Evolutionary conservation across 2,329 filamentous ascomycete genomes (phyloP), one percentile per base, ranked within the genome.

Genomic region (Ramularia endophylla): DNA sequence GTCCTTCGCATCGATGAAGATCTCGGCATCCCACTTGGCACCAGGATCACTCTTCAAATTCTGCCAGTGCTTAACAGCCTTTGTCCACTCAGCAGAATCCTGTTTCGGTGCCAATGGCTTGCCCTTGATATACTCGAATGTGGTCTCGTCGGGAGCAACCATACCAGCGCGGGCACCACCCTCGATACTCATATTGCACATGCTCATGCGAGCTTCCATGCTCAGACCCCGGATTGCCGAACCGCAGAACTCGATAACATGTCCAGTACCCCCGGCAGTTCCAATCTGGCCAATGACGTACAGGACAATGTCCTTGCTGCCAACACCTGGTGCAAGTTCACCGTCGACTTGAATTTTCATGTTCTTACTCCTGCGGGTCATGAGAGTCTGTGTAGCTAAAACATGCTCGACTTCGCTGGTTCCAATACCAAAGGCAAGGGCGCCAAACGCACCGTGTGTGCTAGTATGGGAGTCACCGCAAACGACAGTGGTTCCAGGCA

Each of bases 171-270:
- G 79, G 35, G 92, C 92, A 67, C 92, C 92, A 54, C 77, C 92
- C 73, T 98, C 92, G 55, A 97, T 95, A 11, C 89, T 88, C 92
- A 97, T 97, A 73, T 98, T 98, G 74, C 92, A 97, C 64, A 98
- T 94, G 50, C 89, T 95, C 92, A 98, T 97, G 54, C 92, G 81
- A 31, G 90, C 92, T 68, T 97, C 92, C 79, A 98, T 95, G 67
- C 87, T 94, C 56, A 97, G 74, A 47, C 69, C 71, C 55, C 87
- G 81, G 62, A 98, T 95, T 47, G 92, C 87, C 38, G 89, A 95
- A 46, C 92, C 92, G 62, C 88, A 95, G 72, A 90, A 98, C 71
- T 98, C 92, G 58, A 98, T 95, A 52, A 97, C 92, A 39, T 85
- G 83, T 48, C 90, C 89, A 42, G 84, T 97, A 56, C 92, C 92